Evolutionary conservation across 1,284 basidiomycete genomes (phyloP).

Genomic region (Albatrellus sp.): DNA sequence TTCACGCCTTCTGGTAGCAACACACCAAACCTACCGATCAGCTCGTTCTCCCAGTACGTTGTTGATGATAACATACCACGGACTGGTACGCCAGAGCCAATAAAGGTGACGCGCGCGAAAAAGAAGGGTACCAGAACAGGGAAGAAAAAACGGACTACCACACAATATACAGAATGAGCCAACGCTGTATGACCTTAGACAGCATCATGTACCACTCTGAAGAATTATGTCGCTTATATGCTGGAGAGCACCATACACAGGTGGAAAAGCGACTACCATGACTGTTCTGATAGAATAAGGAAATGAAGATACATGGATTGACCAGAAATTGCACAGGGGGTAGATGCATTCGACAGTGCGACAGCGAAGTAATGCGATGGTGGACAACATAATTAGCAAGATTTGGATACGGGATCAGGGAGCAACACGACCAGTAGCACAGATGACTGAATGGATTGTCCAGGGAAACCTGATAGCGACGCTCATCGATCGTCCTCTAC

Average conservation of each 20-base stretch:
- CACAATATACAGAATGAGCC: constrained; percentile 15
- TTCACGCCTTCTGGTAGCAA: constrained; percentile 12
- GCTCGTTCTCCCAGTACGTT: constrained; percentile 48
- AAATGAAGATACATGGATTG: not conserved
- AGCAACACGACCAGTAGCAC: too few relatives aligned
- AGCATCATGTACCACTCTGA: too few relatives aligned
- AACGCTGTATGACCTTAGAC: too few relatives aligned
- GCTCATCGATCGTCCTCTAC: constrained; percentile 50
- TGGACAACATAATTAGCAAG: too few relatives aligned
- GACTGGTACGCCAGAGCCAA: constrained; percentile 51
- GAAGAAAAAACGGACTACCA: constrained; percentile 47
- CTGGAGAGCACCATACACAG: constrained; percentile 1
- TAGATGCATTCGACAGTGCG: constrained; percentile 1
- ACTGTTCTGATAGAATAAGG: not conserved
- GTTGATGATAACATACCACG: constrained; percentile 31
- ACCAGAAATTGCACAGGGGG: not conserved
- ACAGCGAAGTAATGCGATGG: not conserved
- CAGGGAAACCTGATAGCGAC: too few relatives aligned
- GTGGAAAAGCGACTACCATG: constrained; percentile 3
- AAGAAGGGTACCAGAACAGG: constrained; percentile 52
- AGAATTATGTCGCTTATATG: too few relatives aligned
- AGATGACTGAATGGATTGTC: too few relatives aligned
- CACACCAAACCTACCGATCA: constrained; percentile 18
- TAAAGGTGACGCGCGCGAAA: constrained; percentile 59
- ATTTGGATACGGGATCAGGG: too few relatives aligned